Evolutionary conservation across 345 rosid genomes (phyloP).

Genomic region (Aquilaria sinensis): DNA sequence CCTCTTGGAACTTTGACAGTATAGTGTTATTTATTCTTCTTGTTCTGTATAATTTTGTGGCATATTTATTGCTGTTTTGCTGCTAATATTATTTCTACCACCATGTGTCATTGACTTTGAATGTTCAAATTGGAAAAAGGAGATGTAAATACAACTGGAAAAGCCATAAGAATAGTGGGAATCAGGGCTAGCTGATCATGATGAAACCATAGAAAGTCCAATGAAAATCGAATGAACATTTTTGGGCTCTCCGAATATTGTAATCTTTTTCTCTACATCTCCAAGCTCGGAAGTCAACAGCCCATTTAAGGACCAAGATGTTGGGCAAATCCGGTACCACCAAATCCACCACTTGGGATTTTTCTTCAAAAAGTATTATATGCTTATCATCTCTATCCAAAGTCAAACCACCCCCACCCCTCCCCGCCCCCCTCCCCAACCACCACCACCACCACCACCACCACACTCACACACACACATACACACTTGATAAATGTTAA

Average conservation of each 20-base stretch:
- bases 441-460: no score
- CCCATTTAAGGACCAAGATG: slow-evolving; percentile 32
- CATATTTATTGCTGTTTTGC: no score
- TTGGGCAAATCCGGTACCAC: slow-evolving; percentile 32
- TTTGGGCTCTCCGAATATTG: slow-evolving; percentile 25
- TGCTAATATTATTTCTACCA: no score
- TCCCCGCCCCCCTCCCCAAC: no score
- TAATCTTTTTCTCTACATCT: slow-evolving; percentile 22
- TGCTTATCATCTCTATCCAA: no score
- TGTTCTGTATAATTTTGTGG: no score
- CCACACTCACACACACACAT: no score
- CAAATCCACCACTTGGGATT: slow-evolving; percentile 38
- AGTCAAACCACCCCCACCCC: no score
- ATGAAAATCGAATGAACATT: slow-evolving; percentile 21
- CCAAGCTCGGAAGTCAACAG: slow-evolving; percentile 26
- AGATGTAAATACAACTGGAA: slow-evolving; percentile 18
- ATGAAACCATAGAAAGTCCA: slow-evolving; percentile 24
- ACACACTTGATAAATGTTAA: no score
- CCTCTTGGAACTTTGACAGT: no score
- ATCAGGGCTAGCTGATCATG: slow-evolving; percentile 16
- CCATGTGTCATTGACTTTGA: slow-evolving; percentile 21
- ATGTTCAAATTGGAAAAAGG: slow-evolving; percentile 33
- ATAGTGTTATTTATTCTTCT: no score
- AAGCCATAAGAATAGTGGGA: slow-evolving; percentile 21
- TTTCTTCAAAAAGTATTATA: slow-evolving; percentile 12